Evolutionary conservation across 2,329 filamentous ascomycete genomes (phyloP), one percentile per base, ranked within the genome.

Genomic region (Neoscytalidium dimidiatum): DNA sequence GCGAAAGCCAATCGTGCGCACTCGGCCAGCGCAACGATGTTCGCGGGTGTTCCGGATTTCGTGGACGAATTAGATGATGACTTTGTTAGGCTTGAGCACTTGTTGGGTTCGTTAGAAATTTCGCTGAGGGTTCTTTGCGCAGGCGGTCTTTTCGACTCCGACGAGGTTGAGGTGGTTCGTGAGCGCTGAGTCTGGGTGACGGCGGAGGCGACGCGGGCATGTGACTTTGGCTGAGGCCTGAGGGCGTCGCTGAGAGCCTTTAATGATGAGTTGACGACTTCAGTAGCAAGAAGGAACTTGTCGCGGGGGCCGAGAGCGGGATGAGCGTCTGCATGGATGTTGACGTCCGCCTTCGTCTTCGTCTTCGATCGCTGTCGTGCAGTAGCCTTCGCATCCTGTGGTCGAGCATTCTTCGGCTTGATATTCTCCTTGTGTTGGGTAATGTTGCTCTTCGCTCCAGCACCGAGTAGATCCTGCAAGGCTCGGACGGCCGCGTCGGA

Each of bases 201-300:
- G 11, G 41, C 44, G 1, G 52, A 64, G 11, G 52, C 31, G n/a
- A 51, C 69, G 69, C 64, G 69, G 14, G 29, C 13, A 17, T 64
- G 49, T 4, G 28, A 66, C 28, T 67, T 66, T 8, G 69, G 73
- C 2, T 77, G 67, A 2, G 80, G 76, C 73, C 88, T 92, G 21
- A 87, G 82, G 0, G 87, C 87, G 64, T 91, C 88, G n/a, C 84
- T 83, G 3, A 94, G 82, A 9, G 85, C 83, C 71, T 91, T 92
- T 43, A 94, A 81, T 1, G 88, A 84, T 6, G 82, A 81, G 73
- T 94, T 94, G 71, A 92, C 86, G 38, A 92, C 82, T 67, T 92
- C 86, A 0, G 90, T 92, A 13, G 91, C 90, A 38, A 94, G 78
- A 49, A 86, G 81, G 58, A 87, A 88, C 74, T 84, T 87, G 65